Percentiles rank a stretch among this genome's conserved stretches.
These are phyloP conservation scores for Coffea eugenioides DNA, from an alignment of 257 asterid species.

Conservation along the genomic window DNA sequence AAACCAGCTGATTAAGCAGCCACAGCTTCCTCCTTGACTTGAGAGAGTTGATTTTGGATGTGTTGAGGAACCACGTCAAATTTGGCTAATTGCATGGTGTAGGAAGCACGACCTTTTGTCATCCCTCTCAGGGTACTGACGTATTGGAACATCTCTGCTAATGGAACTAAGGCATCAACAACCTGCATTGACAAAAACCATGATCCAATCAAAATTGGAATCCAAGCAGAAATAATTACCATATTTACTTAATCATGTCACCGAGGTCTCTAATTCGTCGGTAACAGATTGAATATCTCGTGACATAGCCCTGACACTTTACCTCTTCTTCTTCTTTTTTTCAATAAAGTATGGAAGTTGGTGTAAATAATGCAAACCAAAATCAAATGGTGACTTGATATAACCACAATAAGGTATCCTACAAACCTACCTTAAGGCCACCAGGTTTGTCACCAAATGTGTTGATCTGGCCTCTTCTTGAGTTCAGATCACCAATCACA, in stretches of 20 bases:
- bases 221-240: background rate
- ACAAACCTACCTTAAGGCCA: slow-evolving; percentile 74
- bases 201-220: background rate
- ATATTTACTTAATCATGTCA: background rate
- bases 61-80: slow-evolving; percentile 97
- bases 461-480: slow-evolving; percentile 93
- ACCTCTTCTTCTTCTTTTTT: background rate
- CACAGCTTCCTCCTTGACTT: slow-evolving; percentile 65
- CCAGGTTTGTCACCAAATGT: slow-evolving; percentile 98
- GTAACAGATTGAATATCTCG: background rate
- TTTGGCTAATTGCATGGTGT: slow-evolving; percentile 90
- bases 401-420: background rate
- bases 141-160: slow-evolving; percentile 97
- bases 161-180: slow-evolving; percentile 87
- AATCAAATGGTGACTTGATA: background rate
- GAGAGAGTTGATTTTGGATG: slow-evolving; percentile 82
- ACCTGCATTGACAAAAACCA: slow-evolving; percentile 44
- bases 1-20: slow-evolving; percentile 42
- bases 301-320: background rate
- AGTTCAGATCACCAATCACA: slow-evolving; percentile 93
- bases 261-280: background rate
- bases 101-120: slow-evolving; percentile 98
- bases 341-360: too few species aligned
- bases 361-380: background rate
- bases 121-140: slow-evolving; percentile 88